These are phyloP conservation scores for Alternaria sp. DNA, from an alignment of 2,329 filamentous ascomycete genomes.

Conservation along the genomic window DNA sequence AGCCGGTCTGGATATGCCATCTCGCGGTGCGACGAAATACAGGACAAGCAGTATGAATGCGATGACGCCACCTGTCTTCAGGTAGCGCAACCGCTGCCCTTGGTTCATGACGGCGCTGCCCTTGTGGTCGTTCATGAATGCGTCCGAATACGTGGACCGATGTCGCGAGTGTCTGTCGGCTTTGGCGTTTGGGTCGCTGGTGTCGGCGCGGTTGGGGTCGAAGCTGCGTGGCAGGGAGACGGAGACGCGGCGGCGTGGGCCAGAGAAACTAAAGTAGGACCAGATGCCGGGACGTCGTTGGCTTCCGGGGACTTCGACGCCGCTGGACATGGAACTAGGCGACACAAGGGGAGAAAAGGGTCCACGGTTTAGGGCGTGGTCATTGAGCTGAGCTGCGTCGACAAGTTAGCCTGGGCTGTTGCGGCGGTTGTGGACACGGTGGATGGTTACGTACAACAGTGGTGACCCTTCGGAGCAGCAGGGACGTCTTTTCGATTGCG, in stretches of 20 bases:
- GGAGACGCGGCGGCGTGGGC: constrained; percentile 62
- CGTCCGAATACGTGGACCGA: constrained; percentile 47
- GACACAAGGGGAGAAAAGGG: constrained; percentile 28
- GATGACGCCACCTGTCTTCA: constrained; percentile 70
- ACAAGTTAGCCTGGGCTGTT: constrained; percentile 21
- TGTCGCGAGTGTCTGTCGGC: constrained; percentile 53
- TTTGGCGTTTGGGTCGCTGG: constrained; percentile 60
- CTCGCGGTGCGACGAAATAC: constrained; percentile 63
- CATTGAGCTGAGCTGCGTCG: constrained; percentile 31
- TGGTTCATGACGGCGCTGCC: constrained; percentile 66
- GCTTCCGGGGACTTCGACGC: constrained; percentile 55
- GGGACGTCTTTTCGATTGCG: constrained; percentile 6
- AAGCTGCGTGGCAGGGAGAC: constrained; percentile 59
- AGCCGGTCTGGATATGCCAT: constrained; percentile 35
- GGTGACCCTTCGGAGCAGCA: constrained; percentile 12
- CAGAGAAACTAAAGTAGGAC: constrained; percentile 62
- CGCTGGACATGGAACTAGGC: constrained; percentile 63
- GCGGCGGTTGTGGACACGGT: constrained; percentile 13
- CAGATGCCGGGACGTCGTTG: constrained; percentile 61
- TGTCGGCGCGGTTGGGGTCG: constrained; percentile 28
- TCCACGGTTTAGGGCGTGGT: constrained; percentile 28
- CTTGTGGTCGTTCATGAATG: constrained; percentile 56
- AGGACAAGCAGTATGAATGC: constrained; percentile 66
- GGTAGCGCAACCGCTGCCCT: constrained; percentile 66
- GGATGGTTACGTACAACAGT: constrained; percentile 20